A percentile compares a stretch with the other conserved stretches of the same genome.
Conservation (phyloP, 2,329 filamentous ascomycete genomes). For the Macroventuria anomochaeta region DNA sequence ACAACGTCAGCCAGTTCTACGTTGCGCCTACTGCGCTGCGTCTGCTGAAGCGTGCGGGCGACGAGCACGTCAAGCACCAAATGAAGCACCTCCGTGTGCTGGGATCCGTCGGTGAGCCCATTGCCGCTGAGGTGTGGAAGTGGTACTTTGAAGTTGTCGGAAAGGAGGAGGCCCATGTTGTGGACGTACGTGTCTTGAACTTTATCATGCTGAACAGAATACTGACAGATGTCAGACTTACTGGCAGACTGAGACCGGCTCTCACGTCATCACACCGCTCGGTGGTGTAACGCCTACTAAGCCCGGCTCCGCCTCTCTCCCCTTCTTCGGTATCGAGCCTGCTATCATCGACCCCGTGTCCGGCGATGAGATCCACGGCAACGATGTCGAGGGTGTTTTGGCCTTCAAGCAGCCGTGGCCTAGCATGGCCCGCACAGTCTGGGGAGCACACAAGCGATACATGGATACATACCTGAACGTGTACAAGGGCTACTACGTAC, state of each 20-base stretch:
- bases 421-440: conserved; percentile 97
- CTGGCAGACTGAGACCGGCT: conserved; percentile 99
- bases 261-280: conserved; percentile 91
- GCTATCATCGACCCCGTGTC: conserved; percentile 97
- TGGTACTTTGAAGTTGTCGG: conserved; percentile 98
- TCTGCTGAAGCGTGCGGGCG: conserved; percentile 91
- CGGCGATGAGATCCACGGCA: conserved; percentile 89
- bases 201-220: neutral
- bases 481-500: conserved; percentile 96
- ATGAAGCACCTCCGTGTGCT: conserved; percentile 91
- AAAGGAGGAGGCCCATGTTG: conserved; percentile 89
- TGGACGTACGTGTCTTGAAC: conserved; percentile 74
- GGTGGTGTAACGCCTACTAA: conserved; percentile 95
- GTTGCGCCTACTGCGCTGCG: conserved; percentile 94
- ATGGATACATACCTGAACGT: conserved; percentile 99
- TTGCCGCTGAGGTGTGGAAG: conserved; percentile 98
- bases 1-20: conserved; percentile 97
- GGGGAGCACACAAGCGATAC: conserved; percentile 96
- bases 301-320: conserved; percentile 91
- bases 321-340: conserved; percentile 98
- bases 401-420: conserved; percentile 99
- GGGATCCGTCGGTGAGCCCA: conserved; percentile 95
- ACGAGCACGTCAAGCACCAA: conserved; percentile 86
- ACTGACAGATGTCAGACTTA: conserved; percentile 72
- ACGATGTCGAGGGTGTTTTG: conserved; percentile 95